These are phyloP conservation scores for Coemansia sp. DNA, from an alignment of 192 early-diverging fungal genomes.

Conservation along the genomic window DNA sequence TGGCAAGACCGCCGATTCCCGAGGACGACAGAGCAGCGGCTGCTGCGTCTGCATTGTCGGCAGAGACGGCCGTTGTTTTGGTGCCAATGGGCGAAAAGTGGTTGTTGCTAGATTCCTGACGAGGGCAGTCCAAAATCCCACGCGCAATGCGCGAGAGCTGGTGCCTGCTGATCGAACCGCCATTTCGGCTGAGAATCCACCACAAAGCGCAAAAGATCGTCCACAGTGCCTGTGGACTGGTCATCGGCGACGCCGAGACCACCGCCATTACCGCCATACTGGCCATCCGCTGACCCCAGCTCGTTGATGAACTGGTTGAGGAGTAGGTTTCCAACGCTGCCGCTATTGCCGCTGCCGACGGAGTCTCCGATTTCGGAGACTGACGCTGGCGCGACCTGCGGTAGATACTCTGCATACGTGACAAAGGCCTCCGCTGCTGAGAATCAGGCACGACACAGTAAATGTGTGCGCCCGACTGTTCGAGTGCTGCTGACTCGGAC, in stretches of 20 bases:
- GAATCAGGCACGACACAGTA: conserved; percentile 50
- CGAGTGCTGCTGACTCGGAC: conserved; percentile 61
- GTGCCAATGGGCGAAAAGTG: neutral
- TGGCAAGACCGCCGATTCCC: conserved; percentile 20
- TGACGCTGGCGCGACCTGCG: conserved; percentile 36
- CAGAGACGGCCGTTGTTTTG: neutral
- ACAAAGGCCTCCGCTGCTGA: conserved; percentile 59
- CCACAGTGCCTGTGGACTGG: conserved; percentile 48
- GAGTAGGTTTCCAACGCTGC: conserved; percentile 42
- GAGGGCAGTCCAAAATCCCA: conserved; percentile 54
- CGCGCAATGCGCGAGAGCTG: conserved; percentile 52
- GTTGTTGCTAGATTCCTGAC: neutral
- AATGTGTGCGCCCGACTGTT: conserved; percentile 52
- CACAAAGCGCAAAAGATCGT: conserved; percentile 55
- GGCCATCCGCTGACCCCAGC: conserved; percentile 54
- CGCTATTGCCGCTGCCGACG: conserved; percentile 18
- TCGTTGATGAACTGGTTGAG: conserved; percentile 54
- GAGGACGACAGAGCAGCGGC: neutral
- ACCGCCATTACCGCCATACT: conserved; percentile 40
- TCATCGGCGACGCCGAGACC: conserved; percentile 44
- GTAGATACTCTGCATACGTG: conserved; percentile 52
- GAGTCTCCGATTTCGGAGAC: conserved; percentile 25
- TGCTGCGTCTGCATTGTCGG: neutral
- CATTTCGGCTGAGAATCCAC: conserved; percentile 54
- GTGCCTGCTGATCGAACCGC: conserved; percentile 53